Conservation (phyloP, 148 eudicot species). For the Tetragonia tetragonoides region DNA sequence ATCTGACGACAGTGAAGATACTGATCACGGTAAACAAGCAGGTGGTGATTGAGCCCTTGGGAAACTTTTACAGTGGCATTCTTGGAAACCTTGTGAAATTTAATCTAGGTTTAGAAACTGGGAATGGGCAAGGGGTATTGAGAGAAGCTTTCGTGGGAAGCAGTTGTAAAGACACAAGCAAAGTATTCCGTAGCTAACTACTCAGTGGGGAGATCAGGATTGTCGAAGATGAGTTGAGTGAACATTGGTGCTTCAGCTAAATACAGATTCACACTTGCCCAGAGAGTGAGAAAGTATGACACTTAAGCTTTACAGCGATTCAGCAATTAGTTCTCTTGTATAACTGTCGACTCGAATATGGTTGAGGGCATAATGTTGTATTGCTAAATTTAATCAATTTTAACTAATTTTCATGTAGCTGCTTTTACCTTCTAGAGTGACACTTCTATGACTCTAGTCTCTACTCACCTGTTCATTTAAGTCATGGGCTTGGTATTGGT, state of each 20-base stretch:
- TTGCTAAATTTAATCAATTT: too few species aligned
- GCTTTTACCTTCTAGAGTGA: too few species aligned
- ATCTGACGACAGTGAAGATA: constrained; percentile 50
- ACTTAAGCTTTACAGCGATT: too few species aligned
- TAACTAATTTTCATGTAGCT: too few species aligned
- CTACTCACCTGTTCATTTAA: too few species aligned
- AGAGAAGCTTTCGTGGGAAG: background rate
- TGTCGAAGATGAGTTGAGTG: background rate
- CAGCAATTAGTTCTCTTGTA: too few species aligned
- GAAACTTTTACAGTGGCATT: background rate
- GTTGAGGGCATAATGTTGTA: too few species aligned
- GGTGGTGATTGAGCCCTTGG: constrained; percentile 1
- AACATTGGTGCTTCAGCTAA: background rate
- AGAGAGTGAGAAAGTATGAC: background rate
- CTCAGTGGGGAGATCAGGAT: background rate
- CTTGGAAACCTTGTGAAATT: background rate
- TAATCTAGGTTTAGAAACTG: background rate
- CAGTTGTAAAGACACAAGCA: background rate
- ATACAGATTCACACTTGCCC: background rate
- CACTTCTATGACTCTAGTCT: too few species aligned
- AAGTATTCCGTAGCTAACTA: background rate
- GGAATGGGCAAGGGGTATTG: background rate
- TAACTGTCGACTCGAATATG: too few species aligned
- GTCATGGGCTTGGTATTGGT: too few species aligned
- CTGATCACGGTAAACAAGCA: constrained; percentile 39